Base-by-base conservation (phyloP, 768 basidiomycete genomes). In the Russula dissimulans region DNA sequence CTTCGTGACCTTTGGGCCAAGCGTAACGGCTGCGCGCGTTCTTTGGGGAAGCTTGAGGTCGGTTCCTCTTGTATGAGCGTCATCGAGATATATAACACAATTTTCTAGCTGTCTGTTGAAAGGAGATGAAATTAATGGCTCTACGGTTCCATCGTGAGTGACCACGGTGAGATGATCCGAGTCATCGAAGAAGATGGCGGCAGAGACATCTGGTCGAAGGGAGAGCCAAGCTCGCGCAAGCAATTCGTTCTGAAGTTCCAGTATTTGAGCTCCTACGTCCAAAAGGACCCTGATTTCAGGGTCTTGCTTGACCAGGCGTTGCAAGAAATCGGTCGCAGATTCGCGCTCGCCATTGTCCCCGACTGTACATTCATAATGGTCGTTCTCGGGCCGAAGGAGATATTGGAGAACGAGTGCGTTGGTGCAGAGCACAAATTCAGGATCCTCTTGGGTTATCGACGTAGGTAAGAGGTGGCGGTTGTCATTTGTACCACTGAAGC, bases 401-500 rank as follows among this genome's bases (percentile, higher is more conserved):
- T 73, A 72, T 5, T 55, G 61, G 45, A 79, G 69, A 9, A 79
- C 76, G 29, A 72, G 72, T 0, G 82, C 82, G 48, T 81, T 82
- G 2, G 81, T 83, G 32, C 73, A 69, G 5, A 69, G 64, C 54
- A 81, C 78, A 26, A 67, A 72, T 0, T 68, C 66, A 0, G 73
- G 73, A 56, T 79, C 76, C 8, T 63, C 52, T 51, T 78, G 78
- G 3, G 60, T 52, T 12, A 77, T 73, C 3, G 74, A 69, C 0
- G 69, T 60, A 0, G 76, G 76, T 11, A 77, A 55, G 11, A 73
- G 64, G 62, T 70, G 65, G 15, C 69, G 71, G 31, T 75, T 74
- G 59, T 82, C 81, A 53, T 82, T 83, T 1, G 81, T 83, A 8
- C 81, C 81, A 52, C 79, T 82, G 62, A 83, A 83, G 4, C 79